Evolutionary conservation across 2,329 filamentous ascomycete genomes (phyloP).

Genomic region (Elsinoe australis): DNA sequence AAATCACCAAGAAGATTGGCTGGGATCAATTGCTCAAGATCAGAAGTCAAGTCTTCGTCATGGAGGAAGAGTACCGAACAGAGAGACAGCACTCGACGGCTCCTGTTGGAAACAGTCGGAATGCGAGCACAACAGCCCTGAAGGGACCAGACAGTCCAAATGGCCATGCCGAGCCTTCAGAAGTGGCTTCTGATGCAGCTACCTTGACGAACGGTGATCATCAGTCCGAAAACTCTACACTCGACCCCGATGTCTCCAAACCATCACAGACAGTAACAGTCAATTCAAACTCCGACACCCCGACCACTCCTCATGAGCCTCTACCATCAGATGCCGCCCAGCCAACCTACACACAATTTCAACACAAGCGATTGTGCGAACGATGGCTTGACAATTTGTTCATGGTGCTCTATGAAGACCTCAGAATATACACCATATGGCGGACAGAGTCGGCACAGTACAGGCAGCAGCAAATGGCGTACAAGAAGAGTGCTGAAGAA

Average conservation of each 20-base stretch:
- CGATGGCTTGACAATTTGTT: constrained; percentile 97
- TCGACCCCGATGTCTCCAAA: constrained; percentile 31
- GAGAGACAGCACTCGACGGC: constrained; percentile 62
- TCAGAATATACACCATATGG: constrained; percentile 99
- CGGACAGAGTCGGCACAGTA: constrained; percentile 96
- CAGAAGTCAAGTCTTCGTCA: constrained; percentile 94
- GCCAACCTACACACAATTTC: constrained; percentile 77
- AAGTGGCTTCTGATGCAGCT: constrained; percentile 29
- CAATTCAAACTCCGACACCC: constrained; percentile 27
- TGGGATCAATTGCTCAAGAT: constrained; percentile 96
- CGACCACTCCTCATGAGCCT: constrained; percentile 25
- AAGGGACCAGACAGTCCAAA: constrained; percentile 55
- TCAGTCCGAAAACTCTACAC: constrained; percentile 25
- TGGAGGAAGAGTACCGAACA: constrained; percentile 96
- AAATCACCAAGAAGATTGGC: constrained; percentile 92
- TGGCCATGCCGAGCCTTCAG: constrained; percentile 28
- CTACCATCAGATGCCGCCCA: constrained; percentile 49
- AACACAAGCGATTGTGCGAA: constrained; percentile 94
- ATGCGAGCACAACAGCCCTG: constrained; percentile 71
- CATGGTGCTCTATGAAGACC: constrained; percentile 97
- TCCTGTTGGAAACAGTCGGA: constrained; percentile 50
- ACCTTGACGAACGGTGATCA: constrained; percentile 28
- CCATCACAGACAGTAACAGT: constrained; percentile 30
- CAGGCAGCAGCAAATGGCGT: constrained; percentile 83
- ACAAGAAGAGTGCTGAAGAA: constrained; percentile 93